These are phyloP conservation scores for Fusarium protoensiforme DNA, from an alignment of 2,329 filamentous ascomycete species.

Conservation along the genomic window DNA sequence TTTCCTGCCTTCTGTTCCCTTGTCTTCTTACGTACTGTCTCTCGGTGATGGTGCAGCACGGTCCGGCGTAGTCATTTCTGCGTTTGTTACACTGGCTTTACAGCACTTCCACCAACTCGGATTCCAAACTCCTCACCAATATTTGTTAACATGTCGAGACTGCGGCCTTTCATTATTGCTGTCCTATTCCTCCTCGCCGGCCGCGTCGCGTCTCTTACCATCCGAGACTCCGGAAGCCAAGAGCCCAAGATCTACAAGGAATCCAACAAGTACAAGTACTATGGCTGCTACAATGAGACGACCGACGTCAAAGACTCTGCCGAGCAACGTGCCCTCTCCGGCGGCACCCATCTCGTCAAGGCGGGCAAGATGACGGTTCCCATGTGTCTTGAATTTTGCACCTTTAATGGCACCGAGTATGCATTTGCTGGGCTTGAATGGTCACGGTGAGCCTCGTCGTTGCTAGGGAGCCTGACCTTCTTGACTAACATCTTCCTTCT, in stretches of 20 bases:
- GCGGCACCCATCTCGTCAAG: slow-evolving; percentile 53
- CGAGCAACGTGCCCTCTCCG: slow-evolving; percentile 58
- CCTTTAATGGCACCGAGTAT: slow-evolving; percentile 51
- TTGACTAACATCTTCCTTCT: not conserved
- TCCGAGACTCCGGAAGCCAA: slow-evolving; percentile 16
- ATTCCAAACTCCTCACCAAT: not conserved
- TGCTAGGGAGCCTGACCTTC: not conserved
- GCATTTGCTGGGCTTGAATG: slow-evolving; percentile 67
- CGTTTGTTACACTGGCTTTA: not conserved
- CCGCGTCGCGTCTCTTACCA: slow-evolving; percentile 22
- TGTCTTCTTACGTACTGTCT: not conserved
- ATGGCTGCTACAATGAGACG: slow-evolving; percentile 71
- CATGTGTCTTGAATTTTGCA: slow-evolving; percentile 63
- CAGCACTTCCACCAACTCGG: not conserved
- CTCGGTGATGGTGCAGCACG: not conserved
- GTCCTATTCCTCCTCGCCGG: slow-evolving; percentile 25
- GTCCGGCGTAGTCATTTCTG: not conserved
- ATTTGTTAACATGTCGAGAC: not conserved
- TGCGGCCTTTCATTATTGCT: not conserved
- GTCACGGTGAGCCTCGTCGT: slow-evolving; percentile 50
- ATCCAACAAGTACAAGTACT: slow-evolving; percentile 58
- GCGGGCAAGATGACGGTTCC: slow-evolving; percentile 62
- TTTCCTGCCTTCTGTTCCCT: not conserved
- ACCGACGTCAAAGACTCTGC: slow-evolving; percentile 55
- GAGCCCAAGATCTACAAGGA: slow-evolving; percentile 48